These are phyloP conservation scores for Blastobotrys parvus DNA, from an alignment of 805 yeast genomes.

Conservation along the genomic window DNA sequence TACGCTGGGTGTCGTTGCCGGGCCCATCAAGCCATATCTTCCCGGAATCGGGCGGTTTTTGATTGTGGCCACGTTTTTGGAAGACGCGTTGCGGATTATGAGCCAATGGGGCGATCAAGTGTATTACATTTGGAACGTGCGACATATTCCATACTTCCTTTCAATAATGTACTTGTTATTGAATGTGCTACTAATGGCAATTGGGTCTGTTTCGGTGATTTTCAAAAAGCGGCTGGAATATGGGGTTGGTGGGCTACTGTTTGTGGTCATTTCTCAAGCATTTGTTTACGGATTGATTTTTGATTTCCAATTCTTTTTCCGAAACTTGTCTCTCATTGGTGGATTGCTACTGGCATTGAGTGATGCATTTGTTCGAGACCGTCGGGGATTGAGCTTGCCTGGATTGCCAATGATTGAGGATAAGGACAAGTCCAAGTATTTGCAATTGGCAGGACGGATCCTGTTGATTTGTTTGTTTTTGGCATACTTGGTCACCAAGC, in stretches of 20 bases:
- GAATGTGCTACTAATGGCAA: conserved; percentile 62
- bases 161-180: conserved; percentile 60
- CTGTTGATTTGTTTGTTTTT: conserved; percentile 76
- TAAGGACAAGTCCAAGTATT: conserved; percentile 70
- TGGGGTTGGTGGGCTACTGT: conserved; percentile 61
- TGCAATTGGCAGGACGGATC: conserved; percentile 80
- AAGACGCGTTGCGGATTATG: conserved; percentile 75
- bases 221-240: conserved; percentile 57
- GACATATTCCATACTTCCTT: conserved; percentile 69
- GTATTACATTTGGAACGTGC: conserved; percentile 68
- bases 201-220: conserved; percentile 65
- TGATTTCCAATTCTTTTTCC: conserved; percentile 71
- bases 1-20: conserved; percentile 25
- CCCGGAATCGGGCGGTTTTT: conserved; percentile 84
- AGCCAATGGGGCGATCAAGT: conserved; percentile 91
- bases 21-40: conserved; percentile 38
- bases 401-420: conserved; percentile 65
- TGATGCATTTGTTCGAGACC: conserved; percentile 75
- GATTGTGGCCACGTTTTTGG: conserved; percentile 88
- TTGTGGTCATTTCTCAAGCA: conserved; percentile 76
- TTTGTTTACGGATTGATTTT: conserved; percentile 78
- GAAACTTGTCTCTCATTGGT: conserved; percentile 86
- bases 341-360: conserved; percentile 82
- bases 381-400: conserved; percentile 56
- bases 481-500: conserved; percentile 64